Evolutionary conservation across 352 stramenopile genomes (phyloP).

Genomic region (Phytophthora nicotianae): DNA sequence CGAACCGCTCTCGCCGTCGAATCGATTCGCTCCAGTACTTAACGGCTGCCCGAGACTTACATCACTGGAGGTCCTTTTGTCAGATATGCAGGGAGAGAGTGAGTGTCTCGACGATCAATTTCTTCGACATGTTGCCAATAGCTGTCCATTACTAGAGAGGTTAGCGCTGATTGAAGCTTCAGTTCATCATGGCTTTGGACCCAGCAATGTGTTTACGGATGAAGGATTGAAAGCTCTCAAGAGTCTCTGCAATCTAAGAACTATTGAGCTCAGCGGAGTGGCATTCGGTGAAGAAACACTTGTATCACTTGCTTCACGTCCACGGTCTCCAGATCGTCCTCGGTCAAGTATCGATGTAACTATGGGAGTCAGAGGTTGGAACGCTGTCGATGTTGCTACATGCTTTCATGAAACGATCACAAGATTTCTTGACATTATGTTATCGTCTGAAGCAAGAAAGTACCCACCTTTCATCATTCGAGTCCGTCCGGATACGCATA

Average conservation of each 20-base stretch:
- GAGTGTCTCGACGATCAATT: neutral
- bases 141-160: neutral
- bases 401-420: neutral
- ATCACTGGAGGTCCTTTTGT: neutral
- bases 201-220: neutral
- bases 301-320: neutral
- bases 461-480: neutral
- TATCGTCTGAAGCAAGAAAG: neutral
- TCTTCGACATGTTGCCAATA: neutral
- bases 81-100: neutral
- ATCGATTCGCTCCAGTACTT: conserved; percentile 21
- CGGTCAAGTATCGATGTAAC: neutral
- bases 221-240: neutral
- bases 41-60: neutral
- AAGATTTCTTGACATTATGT: neutral
- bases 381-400: neutral
- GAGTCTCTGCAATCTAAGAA: neutral
- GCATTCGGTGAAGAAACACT: neutral
- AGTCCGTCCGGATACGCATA: neutral
- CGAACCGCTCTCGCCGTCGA: conserved; percentile 25
- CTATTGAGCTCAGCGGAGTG: neutral
- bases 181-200: neutral
- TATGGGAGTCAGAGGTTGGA: neutral
- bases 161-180: neutral
- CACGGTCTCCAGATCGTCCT: neutral